These are phyloP conservation scores for Aspergillus brasiliensis DNA, from an alignment of 2,329 filamentous ascomycete genomes.

Conservation along the genomic window DNA sequence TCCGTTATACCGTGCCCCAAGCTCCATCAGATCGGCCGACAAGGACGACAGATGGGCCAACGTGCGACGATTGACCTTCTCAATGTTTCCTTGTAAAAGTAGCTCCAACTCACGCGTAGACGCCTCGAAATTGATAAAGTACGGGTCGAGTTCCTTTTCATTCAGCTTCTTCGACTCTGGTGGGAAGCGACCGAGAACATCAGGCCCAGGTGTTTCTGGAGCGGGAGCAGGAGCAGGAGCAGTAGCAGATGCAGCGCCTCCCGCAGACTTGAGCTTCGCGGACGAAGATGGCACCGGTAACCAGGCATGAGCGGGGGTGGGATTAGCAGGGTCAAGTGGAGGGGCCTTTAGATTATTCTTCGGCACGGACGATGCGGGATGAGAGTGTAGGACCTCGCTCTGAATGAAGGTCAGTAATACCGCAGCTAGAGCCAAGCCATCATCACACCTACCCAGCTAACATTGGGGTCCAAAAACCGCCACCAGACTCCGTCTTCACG, in stretches of 20 bases:
- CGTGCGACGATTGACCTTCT: constrained; percentile 91
- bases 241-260: constrained; percentile 21
- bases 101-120: constrained; percentile 90
- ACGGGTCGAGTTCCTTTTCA: constrained; percentile 91
- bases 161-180: constrained; percentile 73
- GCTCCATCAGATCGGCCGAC: constrained; percentile 84
- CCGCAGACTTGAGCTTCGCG: constrained; percentile 73
- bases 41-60: constrained; percentile 81
- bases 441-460: constrained; percentile 79
- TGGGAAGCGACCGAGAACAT: constrained; percentile 78
- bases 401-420: constrained; percentile 45
- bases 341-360: constrained; percentile 94
- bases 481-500: constrained; percentile 94
- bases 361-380: constrained; percentile 86
- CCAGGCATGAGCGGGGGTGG: constrained; percentile 80
- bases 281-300: constrained; percentile 83
- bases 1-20: constrained; percentile 94
- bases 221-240: constrained; percentile 50
- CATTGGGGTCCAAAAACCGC: constrained; percentile 96
- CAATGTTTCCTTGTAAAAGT: constrained; percentile 87
- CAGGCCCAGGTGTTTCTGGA: constrained; percentile 58
- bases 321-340: constrained; percentile 93
- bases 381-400: constrained; percentile 93
- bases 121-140: constrained; percentile 90
- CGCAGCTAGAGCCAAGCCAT: constrained; percentile 15